Percentiles rank a stretch among this genome's conserved stretches.
These are phyloP conservation scores for Magnaporthiopsis incrustans DNA, from an alignment of 2,329 filamentous ascomycete species.

Conservation along the genomic window DNA sequence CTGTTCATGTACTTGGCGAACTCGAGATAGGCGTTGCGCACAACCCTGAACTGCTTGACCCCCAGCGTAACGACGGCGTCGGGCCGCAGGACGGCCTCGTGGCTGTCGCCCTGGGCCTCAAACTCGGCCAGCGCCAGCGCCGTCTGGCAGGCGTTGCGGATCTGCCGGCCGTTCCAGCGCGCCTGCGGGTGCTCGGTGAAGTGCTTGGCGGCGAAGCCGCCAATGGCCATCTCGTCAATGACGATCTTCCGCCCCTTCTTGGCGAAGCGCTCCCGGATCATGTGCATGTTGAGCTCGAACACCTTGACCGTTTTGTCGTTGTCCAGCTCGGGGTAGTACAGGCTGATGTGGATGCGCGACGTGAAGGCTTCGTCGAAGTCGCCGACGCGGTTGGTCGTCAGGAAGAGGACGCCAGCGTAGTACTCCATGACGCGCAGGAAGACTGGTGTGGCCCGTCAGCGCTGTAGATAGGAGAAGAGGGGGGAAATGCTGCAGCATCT, in stretches of 20 bases:
- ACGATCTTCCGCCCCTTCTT: slow-evolving; percentile 9
- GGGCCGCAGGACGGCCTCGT: background rate
- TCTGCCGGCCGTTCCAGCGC: slow-evolving; percentile 26
- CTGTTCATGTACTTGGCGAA: slow-evolving; percentile 9
- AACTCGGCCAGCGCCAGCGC: slow-evolving; percentile 20
- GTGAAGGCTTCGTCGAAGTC: slow-evolving; percentile 33
- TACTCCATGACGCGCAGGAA: slow-evolving; percentile 29
- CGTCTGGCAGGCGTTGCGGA: slow-evolving; percentile 24
- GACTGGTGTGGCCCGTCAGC: slow-evolving; percentile 13
- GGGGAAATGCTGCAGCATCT: too few species aligned
- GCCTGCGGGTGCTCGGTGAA: slow-evolving; percentile 11
- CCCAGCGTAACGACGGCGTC: slow-evolving; percentile 8
- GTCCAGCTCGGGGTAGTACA: slow-evolving; percentile 22
- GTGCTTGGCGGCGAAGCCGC: slow-evolving; percentile 13
- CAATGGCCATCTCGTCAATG: slow-evolving; percentile 17
- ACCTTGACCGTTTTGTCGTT: background rate
- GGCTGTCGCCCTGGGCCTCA: slow-evolving; percentile 9
- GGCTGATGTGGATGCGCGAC: slow-evolving; percentile 27
- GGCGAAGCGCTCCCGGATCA: slow-evolving; percentile 1
- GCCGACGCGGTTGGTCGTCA: slow-evolving; percentile 34
- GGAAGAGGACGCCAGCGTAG: slow-evolving; percentile 27
- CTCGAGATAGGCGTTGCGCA: slow-evolving; percentile 12
- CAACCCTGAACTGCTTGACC: slow-evolving; percentile 8
- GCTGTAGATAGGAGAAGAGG: background rate
- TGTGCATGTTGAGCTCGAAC: slow-evolving; percentile 2